Percentiles rank a stretch among this genome's conserved stretches.
phyloP scores from a whole-genome alignment of 2,329 filamentous ascomycete species.

The Zalaria obscura region DNA sequence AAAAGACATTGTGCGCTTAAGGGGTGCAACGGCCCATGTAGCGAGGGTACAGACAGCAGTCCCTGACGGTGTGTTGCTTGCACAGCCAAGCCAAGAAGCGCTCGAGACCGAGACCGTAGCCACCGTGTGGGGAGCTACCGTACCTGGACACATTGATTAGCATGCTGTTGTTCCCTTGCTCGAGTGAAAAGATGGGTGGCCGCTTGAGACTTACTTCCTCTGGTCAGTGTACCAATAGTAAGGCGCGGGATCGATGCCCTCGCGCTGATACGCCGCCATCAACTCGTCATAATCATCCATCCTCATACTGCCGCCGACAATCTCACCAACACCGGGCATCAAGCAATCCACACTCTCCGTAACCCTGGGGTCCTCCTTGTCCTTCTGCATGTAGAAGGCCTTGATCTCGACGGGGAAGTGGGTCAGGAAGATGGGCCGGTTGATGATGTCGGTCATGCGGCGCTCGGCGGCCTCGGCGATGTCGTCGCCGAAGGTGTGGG shows the following conservation, averaged over 20 bases:
- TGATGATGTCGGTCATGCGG: constrained; percentile 92
- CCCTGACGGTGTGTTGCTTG: constrained; percentile 50
- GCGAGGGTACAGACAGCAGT: constrained; percentile 63
- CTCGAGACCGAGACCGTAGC: constrained; percentile 86
- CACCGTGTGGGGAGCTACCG: constrained; percentile 80
- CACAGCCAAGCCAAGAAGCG: constrained; percentile 58
- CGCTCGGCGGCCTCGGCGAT: constrained; percentile 97
- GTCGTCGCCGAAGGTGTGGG: constrained; percentile 88
- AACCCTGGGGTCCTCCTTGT: constrained; percentile 60
- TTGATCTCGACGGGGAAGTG: constrained; percentile 98
- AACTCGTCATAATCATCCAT: constrained; percentile 85
- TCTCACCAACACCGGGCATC: constrained; percentile 93
- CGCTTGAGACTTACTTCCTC: constrained; percentile 55
- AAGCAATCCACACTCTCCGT: constrained; percentile 82
- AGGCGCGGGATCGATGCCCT: constrained; percentile 68
- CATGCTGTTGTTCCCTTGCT: too few species aligned
- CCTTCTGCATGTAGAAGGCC: constrained; percentile 98
- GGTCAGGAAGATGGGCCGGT: constrained; percentile 86
- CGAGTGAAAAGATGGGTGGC: too few species aligned
- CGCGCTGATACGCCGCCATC: constrained; percentile 72
- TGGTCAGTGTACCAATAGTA: constrained; percentile 99
- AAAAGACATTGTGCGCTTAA: constrained; percentile 22
- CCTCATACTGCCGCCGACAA: constrained; percentile 93
- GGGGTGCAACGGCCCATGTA: constrained; percentile 74
- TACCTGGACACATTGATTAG: constrained; percentile 42